Evolutionary conservation across 148 eudicot genomes (phyloP).

Genomic region (Diospyros kaki): DNA sequence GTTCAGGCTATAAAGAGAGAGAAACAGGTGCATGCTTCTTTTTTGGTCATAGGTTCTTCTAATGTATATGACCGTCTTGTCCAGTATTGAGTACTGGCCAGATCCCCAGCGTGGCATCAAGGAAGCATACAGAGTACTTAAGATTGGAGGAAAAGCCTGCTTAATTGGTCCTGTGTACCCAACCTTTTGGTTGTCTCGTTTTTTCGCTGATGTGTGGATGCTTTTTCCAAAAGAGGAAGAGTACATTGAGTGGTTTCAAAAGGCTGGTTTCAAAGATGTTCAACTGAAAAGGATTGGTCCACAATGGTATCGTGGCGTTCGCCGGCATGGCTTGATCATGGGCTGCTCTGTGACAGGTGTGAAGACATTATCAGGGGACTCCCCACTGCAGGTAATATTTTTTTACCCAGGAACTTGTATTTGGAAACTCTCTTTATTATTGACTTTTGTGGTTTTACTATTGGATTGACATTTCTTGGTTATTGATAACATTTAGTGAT

Average conservation of each 20-base stretch:
- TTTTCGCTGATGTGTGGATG: slow-evolving; percentile 94
- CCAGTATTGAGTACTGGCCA: slow-evolving; percentile 91
- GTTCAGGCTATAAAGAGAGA: background rate
- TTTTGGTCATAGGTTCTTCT: background rate
- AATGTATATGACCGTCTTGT: background rate
- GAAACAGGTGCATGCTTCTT: background rate
- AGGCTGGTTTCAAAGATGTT: slow-evolving; percentile 82
- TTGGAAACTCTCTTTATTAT: background rate
- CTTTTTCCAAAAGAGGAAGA: slow-evolving; percentile 92
- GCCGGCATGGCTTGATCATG: slow-evolving; percentile 84
- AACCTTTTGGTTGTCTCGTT: slow-evolving; percentile 82
- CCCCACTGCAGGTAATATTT: slow-evolving; percentile 67
- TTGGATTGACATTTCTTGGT: background rate
- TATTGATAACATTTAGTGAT: background rate
- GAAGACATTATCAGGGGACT: slow-evolving; percentile 76
- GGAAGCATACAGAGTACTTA: slow-evolving; percentile 89
- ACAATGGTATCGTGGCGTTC: slow-evolving; percentile 89
- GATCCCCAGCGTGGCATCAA: slow-evolving; percentile 91
- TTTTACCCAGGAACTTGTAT: background rate
- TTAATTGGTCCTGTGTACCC: slow-evolving; percentile 85
- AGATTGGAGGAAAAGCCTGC: slow-evolving; percentile 80
- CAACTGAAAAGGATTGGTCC: slow-evolving; percentile 82
- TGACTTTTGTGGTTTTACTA: background rate
- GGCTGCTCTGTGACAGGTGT: slow-evolving; percentile 90
- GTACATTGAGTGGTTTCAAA: slow-evolving; percentile 78